phyloP scores from a whole-genome alignment of 305 asterid genomes.

The Fraxinus dipetala region DNA sequence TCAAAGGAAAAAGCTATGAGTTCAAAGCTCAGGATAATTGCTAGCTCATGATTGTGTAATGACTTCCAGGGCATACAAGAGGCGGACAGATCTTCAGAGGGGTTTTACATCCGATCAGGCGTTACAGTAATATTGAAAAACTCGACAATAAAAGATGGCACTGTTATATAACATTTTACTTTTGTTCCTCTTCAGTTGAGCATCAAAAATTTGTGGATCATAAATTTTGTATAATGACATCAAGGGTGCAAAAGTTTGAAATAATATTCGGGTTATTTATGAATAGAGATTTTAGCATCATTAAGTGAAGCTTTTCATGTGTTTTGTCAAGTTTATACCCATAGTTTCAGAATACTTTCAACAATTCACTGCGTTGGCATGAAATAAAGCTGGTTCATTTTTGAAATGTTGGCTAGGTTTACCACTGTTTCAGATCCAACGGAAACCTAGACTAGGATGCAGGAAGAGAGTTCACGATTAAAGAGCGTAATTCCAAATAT shows the following conservation, averaged over 20 bases:
- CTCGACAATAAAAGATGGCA: slow-evolving; percentile 74
- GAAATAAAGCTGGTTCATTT: background rate
- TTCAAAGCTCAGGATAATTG: background rate
- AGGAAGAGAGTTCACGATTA: background rate
- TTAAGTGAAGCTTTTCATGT: slow-evolving; percentile 2
- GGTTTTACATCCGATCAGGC: slow-evolving; percentile 87
- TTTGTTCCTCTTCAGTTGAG: slow-evolving; percentile 22
- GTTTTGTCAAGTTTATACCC: background rate
- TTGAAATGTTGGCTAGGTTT: background rate
- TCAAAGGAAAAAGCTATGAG: background rate
- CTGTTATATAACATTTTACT: slow-evolving; percentile 49
- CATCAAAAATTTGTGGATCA: slow-evolving; percentile 18
- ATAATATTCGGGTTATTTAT: slow-evolving; percentile 8
- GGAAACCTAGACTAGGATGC: background rate
- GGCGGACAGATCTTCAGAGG: slow-evolving; percentile 88
- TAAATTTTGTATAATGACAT: slow-evolving; percentile 13
- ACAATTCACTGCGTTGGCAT: background rate
- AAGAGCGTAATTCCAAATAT: background rate
- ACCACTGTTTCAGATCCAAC: background rate
- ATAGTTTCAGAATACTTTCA: background rate
- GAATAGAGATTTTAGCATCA: slow-evolving; percentile 20
- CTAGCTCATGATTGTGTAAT: background rate
- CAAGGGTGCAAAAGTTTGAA: slow-evolving; percentile 4
- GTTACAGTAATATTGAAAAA: slow-evolving; percentile 66
- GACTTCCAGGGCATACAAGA: slow-evolving; percentile 82